Conservation (phyloP, 345 rosid genomes). For the Pistacia vera region DNA sequence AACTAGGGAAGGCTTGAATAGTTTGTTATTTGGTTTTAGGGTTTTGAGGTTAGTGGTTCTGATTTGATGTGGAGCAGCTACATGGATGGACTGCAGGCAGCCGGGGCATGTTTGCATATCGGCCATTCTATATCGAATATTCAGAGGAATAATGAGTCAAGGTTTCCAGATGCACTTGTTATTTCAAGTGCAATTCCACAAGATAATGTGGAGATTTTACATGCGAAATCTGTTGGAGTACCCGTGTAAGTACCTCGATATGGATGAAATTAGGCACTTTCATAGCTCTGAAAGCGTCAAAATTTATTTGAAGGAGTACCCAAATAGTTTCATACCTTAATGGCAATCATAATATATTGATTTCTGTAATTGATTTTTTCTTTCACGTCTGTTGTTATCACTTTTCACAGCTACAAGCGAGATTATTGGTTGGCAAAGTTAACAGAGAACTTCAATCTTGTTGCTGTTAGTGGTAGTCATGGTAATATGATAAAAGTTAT, state of each 20-base stretch:
- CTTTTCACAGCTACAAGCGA: constrained; percentile 27
- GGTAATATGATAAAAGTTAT: constrained; percentile 15
- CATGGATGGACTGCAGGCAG: constrained; percentile 28
- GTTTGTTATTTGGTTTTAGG: constrained; percentile 15
- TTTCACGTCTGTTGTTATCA: background rate
- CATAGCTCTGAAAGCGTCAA: background rate
- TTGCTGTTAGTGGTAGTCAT: constrained; percentile 36
- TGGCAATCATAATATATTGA: background rate
- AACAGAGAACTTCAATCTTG: constrained; percentile 26
- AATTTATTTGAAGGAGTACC: background rate
- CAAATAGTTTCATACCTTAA: background rate
- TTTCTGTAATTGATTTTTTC: background rate
- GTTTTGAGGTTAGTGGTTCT: constrained; percentile 36
- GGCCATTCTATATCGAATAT: constrained; percentile 26
- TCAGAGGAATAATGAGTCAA: constrained; percentile 14
- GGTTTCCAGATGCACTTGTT: constrained; percentile 33
- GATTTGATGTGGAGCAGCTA: constrained; percentile 30
- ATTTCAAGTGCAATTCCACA: constrained; percentile 39
- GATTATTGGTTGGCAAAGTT: constrained; percentile 35
- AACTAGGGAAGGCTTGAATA: background rate
- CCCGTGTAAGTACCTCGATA: constrained; percentile 30
- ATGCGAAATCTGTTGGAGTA: constrained; percentile 27
- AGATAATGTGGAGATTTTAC: constrained; percentile 34
- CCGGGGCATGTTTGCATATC: constrained; percentile 22
- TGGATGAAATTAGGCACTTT: too few relatives aligned